Evolutionary conservation across 164 flowering plant genomes (phyloP).

Genomic region (Euptelea pleiosperma): DNA sequence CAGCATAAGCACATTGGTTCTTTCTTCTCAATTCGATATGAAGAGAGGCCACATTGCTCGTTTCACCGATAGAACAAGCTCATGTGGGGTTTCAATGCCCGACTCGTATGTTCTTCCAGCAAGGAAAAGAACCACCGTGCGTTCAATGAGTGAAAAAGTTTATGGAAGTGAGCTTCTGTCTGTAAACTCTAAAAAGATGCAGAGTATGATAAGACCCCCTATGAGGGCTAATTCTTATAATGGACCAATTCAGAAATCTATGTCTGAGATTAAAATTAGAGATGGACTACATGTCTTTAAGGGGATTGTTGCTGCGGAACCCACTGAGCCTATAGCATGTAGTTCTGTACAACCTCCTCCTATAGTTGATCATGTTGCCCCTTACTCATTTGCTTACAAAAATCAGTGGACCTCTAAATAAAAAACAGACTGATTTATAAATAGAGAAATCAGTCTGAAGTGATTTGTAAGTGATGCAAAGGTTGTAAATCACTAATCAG

Average conservation of each 20-base stretch:
- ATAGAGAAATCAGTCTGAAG: too few species aligned
- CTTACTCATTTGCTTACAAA: too few species aligned
- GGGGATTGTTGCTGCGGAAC: conserved; percentile 64
- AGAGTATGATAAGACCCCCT: conserved; percentile 17
- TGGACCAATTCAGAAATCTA: conserved; percentile 35
- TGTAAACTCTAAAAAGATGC: conserved; percentile 27
- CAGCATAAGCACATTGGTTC: conserved; percentile 30
- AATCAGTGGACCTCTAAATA: too few species aligned
- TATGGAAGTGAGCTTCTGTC: conserved; percentile 23
- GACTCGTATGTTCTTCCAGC: conserved; percentile 23
- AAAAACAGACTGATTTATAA: too few species aligned
- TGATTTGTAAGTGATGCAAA: too few species aligned
- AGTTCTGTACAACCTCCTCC: conserved; percentile 59
- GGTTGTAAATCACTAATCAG: too few species aligned
- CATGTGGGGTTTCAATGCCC: conserved; percentile 40
- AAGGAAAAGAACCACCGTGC: conserved; percentile 23
- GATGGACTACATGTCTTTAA: conserved; percentile 60
- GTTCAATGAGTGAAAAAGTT: conserved; percentile 28
- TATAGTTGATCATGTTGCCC: conserved; percentile 46
- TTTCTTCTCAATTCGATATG: conserved; percentile 59
- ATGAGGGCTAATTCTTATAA: conserved; percentile 19
- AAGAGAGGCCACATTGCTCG: conserved; percentile 75
- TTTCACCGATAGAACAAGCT: conserved; percentile 36
- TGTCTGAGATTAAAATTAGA: conserved; percentile 41
- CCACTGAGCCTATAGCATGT: conserved; percentile 49